These are phyloP conservation scores for Globisporangium iwayamae DNA, from an alignment of 352 stramenopile genomes.

Conservation along the genomic window DNA sequence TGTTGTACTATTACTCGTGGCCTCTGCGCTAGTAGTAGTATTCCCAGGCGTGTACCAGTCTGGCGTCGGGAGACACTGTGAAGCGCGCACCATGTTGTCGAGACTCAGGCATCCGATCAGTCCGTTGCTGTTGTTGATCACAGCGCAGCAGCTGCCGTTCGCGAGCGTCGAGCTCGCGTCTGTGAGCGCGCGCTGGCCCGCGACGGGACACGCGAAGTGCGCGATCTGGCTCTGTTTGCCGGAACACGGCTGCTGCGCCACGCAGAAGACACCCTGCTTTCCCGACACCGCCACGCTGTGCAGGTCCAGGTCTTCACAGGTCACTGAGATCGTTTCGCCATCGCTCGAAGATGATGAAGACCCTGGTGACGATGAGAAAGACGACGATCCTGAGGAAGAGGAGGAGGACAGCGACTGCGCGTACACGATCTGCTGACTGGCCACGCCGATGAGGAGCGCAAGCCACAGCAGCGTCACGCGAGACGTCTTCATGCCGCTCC, in stretches of 20 bases:
- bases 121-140: conserved; percentile 16
- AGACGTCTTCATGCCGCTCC: background rate
- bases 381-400: background rate
- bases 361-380: no score
- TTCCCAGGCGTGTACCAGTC: conserved; percentile 16
- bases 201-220: conserved; percentile 28
- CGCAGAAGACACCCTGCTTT: conserved; percentile 34
- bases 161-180: conserved; percentile 11
- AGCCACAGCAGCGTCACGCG: background rate
- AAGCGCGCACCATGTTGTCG: conserved; percentile 3
- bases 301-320: conserved; percentile 15
- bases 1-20: background rate
- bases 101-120: conserved; percentile 31
- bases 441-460: conserved; percentile 3
- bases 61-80: conserved; percentile 26
- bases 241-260: conserved; percentile 29
- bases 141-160: conserved; percentile 43
- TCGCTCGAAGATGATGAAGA: background rate
- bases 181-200: conserved; percentile 19
- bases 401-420: background rate
- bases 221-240: conserved; percentile 13
- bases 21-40: background rate
- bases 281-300: conserved; percentile 31
- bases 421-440: background rate
- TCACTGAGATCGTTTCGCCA: conserved; percentile 2